Conservation (phyloP, 192 early-diverging fungal genomes). For the Radiomyces spectabilis region DNA sequence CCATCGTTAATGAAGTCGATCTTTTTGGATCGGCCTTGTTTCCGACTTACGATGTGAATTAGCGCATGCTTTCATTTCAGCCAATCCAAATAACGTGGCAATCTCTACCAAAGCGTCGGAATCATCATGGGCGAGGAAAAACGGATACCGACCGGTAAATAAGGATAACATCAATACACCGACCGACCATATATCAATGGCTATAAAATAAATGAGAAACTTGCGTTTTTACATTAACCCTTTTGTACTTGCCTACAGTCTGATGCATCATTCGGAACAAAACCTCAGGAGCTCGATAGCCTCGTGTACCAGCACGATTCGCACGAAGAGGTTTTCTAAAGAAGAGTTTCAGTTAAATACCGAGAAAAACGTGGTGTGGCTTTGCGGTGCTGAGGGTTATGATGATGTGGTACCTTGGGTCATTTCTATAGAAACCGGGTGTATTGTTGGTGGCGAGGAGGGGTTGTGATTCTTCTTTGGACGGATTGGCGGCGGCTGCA, state of each 20-base stretch:
- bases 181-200: constrained; percentile 89
- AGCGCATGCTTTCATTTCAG: constrained; percentile 67
- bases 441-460: not conserved
- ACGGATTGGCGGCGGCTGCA: not conserved
- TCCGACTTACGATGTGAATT: constrained; percentile 46
- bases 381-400: not conserved
- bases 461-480: not conserved
- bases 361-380: too few relatives aligned
- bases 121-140: constrained; percentile 86
- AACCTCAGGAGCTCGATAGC: constrained; percentile 92
- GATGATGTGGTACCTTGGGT: constrained; percentile 36
- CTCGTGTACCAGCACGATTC: constrained; percentile 86
- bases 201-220: constrained; percentile 17
- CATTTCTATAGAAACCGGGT: constrained; percentile 42
- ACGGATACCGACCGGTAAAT: constrained; percentile 78
- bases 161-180: constrained; percentile 82
- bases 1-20: too few relatives aligned
- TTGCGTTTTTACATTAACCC: not conserved
- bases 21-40: too few relatives aligned
- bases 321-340: constrained; percentile 60
- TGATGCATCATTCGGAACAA: constrained; percentile 74
- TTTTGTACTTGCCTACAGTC: constrained; percentile 50
- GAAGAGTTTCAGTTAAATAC: too few relatives aligned
- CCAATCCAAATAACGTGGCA: constrained; percentile 67
- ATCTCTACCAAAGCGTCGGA: constrained; percentile 82